A percentile compares a stretch with the other conserved stretches of the same genome.
These are phyloP conservation scores for Lumnitzera littorea DNA, from an alignment of 345 rosid genomes.

Conservation along the genomic window DNA sequence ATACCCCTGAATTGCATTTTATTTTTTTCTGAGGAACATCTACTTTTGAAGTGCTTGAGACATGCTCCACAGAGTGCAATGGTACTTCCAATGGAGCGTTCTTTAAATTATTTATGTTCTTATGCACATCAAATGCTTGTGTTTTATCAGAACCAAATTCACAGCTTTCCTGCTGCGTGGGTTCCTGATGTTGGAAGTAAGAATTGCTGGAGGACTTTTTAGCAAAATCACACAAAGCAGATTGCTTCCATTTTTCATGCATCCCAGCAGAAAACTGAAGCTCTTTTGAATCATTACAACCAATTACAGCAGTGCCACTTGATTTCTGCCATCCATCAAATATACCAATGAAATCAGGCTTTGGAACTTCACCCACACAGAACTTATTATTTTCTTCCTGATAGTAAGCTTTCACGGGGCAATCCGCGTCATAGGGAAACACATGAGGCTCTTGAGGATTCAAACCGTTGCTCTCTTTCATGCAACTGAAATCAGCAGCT, in stretches of 20 bases:
- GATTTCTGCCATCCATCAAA: no score
- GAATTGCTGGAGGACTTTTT: no score
- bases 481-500: constrained; percentile 14
- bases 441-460: constrained; percentile 21
- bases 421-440: constrained; percentile 16
- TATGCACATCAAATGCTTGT: constrained; percentile 12
- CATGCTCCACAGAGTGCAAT: constrained; percentile 24
- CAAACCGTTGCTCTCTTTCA: constrained; percentile 24
- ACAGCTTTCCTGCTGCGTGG: no score
- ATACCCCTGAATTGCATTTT: constrained; percentile 13
- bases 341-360: no score
- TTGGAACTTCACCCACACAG: neutral
- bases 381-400: constrained; percentile 6
- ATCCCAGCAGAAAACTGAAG: no score
- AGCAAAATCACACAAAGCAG: no score
- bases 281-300: no score
- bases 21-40: constrained; percentile 16
- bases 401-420: constrained; percentile 9
- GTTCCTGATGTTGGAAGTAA: no score
- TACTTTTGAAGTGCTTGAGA: constrained; percentile 26
- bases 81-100: constrained; percentile 30
- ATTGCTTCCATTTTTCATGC: no score
- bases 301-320: no score
- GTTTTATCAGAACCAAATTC: no score
- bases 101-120: constrained; percentile 25